Evolutionary conservation across 2,329 filamentous ascomycete species (phyloP), one percentile per base, ranked within the genome.

Genomic region (Sporothrix pallida): DNA sequence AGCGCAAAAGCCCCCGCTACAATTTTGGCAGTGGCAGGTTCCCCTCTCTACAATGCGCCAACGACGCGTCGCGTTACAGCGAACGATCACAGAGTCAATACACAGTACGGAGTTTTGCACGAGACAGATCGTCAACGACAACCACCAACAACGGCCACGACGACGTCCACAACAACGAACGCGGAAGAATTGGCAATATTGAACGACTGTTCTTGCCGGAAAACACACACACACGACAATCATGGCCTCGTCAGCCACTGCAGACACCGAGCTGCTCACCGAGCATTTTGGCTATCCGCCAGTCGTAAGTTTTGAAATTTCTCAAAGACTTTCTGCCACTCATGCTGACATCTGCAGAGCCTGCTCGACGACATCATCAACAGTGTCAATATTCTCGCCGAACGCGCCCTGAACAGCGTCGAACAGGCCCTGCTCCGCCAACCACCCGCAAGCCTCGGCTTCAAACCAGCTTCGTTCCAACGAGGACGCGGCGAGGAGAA

Each of bases 321-420:
- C 48, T 20, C 12, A 17, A 37, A 10, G 31, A 10, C 17, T n/a
- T 48, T 23, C 50, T 3, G 17, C 31, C 37, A 20, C 2, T 2
- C 46, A 20, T 50, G 8, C 52, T 68, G 60, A 73, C 63, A 17
- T 1, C 3, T 10, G 68, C 79, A 97, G 95, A 93, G 93, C 75
- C 89, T 99, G 58, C 92, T 99, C 80, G 96, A 99, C 88, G 95
- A 98, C 83, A 95, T 98, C 78, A 97, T 98, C 85, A 98, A 98
- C 86, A 93, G 92, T 72, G 90, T 98, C 82, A 99, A 98, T 85
- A 93, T 95, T 79, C 89, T 98, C 79, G 92, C 96, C 79, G 96
- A 97, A 83, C 92, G 92, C 81, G 95, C 94, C 72, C 91, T 97
- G 79, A 93, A 93, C 79, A 93, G 92, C 75, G 90, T 98, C 77